A percentile compares a stretch with the other conserved stretches of the same genome.
Evolutionary conservation across 2,329 filamentous ascomycete genomes (phyloP).

Genomic region (Dactylellina drechsleri): DNA sequence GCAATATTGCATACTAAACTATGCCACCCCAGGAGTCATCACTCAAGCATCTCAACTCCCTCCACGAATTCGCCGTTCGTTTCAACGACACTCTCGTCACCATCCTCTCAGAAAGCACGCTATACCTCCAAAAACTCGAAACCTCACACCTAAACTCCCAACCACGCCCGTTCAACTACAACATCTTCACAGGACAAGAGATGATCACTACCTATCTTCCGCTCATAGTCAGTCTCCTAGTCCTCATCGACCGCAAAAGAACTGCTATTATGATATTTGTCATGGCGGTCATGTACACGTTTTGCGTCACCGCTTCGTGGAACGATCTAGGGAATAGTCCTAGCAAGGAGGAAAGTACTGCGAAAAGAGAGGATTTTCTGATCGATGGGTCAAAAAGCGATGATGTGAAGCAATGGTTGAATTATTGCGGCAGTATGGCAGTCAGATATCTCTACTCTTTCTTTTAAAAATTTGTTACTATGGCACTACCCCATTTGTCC

Average conservation of each 20-base stretch:
- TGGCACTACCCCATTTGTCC: neutral
- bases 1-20: neutral
- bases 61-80: conserved; percentile 8
- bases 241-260: conserved; percentile 40
- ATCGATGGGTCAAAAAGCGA: conserved; percentile 6
- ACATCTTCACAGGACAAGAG: neutral
- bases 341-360: neutral
- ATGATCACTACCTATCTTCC: conserved; percentile 27
- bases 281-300: conserved; percentile 14
- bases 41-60: conserved; percentile 8
- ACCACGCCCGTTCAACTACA: neutral
- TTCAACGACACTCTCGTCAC: conserved; percentile 35
- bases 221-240: conserved; percentile 33
- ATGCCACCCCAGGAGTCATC: conserved; percentile 13
- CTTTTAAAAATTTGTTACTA: neutral
- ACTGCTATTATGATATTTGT: conserved; percentile 26
- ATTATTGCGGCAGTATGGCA: neutral
- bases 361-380: neutral
- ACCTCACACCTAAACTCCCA: conserved; percentile 1
- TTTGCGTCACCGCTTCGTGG: neutral
- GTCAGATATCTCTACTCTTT: neutral
- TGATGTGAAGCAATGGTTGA: conserved; percentile 2
- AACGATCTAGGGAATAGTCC: neutral
- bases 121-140: conserved; percentile 19
- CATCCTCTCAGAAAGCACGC: conserved; percentile 22